Percentiles rank a stretch among this genome's conserved stretches.
Conservation (phyloP, 2,329 filamentous ascomycete genomes). For the Diaporthe sp. region DNA sequence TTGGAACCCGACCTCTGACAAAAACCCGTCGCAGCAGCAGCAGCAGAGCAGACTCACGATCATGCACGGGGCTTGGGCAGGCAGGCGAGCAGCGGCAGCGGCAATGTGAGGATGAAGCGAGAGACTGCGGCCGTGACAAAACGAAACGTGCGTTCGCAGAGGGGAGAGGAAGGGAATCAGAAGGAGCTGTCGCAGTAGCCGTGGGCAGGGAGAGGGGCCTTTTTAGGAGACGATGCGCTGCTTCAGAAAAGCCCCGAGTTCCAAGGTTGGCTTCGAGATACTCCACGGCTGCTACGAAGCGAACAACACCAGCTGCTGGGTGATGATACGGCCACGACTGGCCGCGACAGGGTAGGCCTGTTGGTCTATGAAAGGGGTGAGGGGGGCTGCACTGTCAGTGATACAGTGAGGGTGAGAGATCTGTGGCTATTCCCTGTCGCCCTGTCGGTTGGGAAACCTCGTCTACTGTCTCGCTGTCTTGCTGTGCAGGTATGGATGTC, state of each 20-base stretch:
- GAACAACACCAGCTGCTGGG: conserved; percentile 39
- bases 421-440: conserved; percentile 49
- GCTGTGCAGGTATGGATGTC: background rate
- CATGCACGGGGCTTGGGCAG: background rate
- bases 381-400: conserved; percentile 49
- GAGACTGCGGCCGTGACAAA: conserved; percentile 31
- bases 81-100: conserved; percentile 22
- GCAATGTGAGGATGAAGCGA: conserved; percentile 28
- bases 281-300: conserved; percentile 42
- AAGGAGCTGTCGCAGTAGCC: conserved; percentile 18
- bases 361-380: conserved; percentile 55
- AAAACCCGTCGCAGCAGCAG: conserved; percentile 2
- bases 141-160: conserved; percentile 24
- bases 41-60: conserved; percentile 4
- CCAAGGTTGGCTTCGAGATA: conserved; percentile 34
- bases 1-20: conserved; percentile 19
- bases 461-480: conserved; percentile 25
- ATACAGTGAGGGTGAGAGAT: conserved; percentile 58
- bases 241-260: conserved; percentile 36
- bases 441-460: conserved; percentile 17
- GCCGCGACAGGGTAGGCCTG: conserved; percentile 39
- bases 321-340: conserved; percentile 38
- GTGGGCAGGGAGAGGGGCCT: conserved; percentile 38
- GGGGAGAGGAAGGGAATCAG: conserved; percentile 17
- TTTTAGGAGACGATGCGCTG: conserved; percentile 39